phyloP scores from a whole-genome alignment of 2,329 filamentous ascomycete genomes.

The Talaromyces atroroseus region DNA sequence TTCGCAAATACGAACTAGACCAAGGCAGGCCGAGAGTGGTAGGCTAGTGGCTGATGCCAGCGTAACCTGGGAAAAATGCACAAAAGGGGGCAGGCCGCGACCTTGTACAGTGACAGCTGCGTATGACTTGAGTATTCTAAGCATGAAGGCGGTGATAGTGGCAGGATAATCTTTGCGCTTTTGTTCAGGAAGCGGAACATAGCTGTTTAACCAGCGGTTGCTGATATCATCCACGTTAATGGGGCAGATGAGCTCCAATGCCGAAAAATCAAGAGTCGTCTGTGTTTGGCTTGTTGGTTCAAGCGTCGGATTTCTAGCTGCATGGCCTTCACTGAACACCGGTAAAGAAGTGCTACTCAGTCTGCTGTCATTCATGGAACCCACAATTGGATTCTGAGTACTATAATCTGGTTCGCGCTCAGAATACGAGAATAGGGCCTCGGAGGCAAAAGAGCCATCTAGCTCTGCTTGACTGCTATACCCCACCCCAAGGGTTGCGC shows the following conservation, averaged over 20 bases:
- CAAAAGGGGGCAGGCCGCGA: constrained; percentile 19
- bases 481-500: background rate
- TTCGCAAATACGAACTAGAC: constrained; percentile 25
- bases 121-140: constrained; percentile 22
- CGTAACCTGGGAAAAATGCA: constrained; percentile 21
- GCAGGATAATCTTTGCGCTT: constrained; percentile 14
- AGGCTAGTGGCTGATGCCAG: constrained; percentile 7
- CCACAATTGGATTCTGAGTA: background rate
- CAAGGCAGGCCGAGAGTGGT: constrained; percentile 23
- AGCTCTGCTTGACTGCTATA: background rate
- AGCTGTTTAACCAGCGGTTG: constrained; percentile 25
- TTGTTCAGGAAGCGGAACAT: constrained; percentile 19
- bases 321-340: background rate
- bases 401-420: background rate
- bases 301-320: background rate
- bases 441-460: background rate
- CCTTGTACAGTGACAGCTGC: constrained; percentile 18
- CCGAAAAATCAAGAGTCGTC: constrained; percentile 12
- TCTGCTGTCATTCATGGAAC: background rate
- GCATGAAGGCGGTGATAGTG: constrained; percentile 22
- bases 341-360: background rate
- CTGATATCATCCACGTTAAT: constrained; percentile 22
- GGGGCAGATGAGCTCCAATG: constrained; percentile 17
- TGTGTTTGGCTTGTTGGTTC: background rate
- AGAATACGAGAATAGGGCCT: background rate